phyloP scores from a whole-genome alignment of 2,329 filamentous ascomycete species.

The Fusarium sp. region DNA sequence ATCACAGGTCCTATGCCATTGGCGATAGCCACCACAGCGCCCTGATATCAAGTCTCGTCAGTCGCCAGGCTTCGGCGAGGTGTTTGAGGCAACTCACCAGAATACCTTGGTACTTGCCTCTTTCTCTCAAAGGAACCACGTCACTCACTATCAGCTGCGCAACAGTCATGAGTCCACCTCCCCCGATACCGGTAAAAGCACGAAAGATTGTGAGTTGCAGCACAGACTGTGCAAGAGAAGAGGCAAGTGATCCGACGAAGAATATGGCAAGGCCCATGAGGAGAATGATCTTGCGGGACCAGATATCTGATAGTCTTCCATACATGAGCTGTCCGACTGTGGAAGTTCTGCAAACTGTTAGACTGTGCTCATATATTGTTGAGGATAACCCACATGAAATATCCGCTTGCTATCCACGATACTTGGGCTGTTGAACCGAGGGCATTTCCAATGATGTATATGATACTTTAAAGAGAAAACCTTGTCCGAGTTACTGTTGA shows the following conservation, averaged over 20 bases:
- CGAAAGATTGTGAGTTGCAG: constrained; percentile 56
- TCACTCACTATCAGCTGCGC: constrained; percentile 77
- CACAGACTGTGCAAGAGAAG: constrained; percentile 55
- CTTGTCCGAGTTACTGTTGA: no score
- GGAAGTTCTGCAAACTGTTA: constrained; percentile 50
- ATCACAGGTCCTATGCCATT: constrained; percentile 67
- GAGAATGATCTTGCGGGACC: constrained; percentile 57
- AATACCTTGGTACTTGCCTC: constrained; percentile 78
- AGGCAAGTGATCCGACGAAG: constrained; percentile 57
- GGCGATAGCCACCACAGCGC: constrained; percentile 63
- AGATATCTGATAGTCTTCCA: constrained; percentile 59
- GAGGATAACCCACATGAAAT: constrained; percentile 61
- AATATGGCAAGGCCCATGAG: constrained; percentile 55
- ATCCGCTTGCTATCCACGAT: constrained; percentile 66
- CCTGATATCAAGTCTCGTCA: constrained; percentile 38
- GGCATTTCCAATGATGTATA: constrained; percentile 63
- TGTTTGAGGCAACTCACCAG: constrained; percentile 47
- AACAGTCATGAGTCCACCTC: constrained; percentile 77
- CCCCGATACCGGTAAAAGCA: constrained; percentile 66
- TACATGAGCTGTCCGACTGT: constrained; percentile 60
- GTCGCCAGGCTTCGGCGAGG: no score
- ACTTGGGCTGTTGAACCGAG: constrained; percentile 61
- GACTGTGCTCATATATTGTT: accelerated
- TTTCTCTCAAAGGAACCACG: constrained; percentile 73
- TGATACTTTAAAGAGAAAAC: no score